These are phyloP conservation scores for Sporobolomyces phaffii DNA, from an alignment of 768 basidiomycete genomes.

Conservation along the genomic window DNA sequence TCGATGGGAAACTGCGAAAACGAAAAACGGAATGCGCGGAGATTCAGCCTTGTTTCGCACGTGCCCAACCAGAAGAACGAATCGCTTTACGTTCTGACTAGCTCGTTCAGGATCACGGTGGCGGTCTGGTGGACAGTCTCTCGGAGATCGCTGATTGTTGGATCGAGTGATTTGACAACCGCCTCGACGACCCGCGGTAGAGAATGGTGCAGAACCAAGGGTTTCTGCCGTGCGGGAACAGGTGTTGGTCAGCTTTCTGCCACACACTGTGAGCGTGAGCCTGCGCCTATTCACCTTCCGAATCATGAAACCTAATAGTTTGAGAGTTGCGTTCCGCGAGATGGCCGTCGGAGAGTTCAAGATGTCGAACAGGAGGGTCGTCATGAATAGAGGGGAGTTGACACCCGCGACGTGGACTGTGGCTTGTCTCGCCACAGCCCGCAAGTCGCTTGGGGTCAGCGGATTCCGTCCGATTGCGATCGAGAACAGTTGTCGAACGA, in stretches of 20 bases:
- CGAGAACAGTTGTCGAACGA: conserved; percentile 73
- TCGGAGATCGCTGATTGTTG: conserved; percentile 61
- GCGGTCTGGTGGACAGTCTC: conserved; percentile 85
- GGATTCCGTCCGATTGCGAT: conserved; percentile 69
- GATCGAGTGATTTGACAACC: conserved; percentile 92
- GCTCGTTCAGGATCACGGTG: conserved; percentile 86
- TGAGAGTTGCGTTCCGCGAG: conserved; percentile 80
- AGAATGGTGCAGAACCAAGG: conserved; percentile 73
- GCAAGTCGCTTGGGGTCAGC: conserved; percentile 53
- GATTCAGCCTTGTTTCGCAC: conserved; percentile 41
- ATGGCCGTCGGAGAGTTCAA: conserved; percentile 62
- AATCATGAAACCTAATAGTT: conserved; percentile 85
- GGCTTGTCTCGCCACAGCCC: conserved; percentile 74
- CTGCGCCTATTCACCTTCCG: conserved; percentile 68
- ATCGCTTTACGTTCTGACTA: conserved; percentile 71
- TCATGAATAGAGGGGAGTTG: conserved; percentile 87
- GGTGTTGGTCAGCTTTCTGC: too few species aligned
- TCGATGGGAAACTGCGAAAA: conserved; percentile 54
- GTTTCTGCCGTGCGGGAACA: conserved; percentile 59
- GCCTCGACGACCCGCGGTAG: conserved; percentile 84
- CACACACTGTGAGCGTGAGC: too few species aligned
- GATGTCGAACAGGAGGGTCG: conserved; percentile 83
- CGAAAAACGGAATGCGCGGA: conserved; percentile 41
- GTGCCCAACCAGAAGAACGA: too few species aligned
- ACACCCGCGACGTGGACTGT: conserved; percentile 75